Conservation (phyloP, 2,329 filamentous ascomycete genomes). For the Ceratocystis lukuohia region DNA sequence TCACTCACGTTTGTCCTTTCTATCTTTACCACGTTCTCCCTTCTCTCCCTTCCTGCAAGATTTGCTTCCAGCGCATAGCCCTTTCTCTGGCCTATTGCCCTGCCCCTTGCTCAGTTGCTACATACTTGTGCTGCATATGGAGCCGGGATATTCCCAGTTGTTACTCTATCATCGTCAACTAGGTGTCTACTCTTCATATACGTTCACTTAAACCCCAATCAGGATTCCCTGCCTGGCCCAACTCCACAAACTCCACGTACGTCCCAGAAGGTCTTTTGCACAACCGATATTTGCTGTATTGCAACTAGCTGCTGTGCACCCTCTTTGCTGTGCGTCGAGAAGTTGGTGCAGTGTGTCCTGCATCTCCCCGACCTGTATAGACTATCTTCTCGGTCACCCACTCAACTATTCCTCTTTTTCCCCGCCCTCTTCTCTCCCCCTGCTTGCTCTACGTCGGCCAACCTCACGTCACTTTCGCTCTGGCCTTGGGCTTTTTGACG, state of each 20-base stretch:
- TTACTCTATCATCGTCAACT: constrained; percentile 13
- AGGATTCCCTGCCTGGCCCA: constrained; percentile 10
- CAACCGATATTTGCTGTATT: constrained; percentile 9
- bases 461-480: constrained; percentile 7
- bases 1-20: constrained; percentile 11
- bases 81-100: constrained; percentile 18
- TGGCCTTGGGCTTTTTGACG: neutral
- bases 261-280: constrained; percentile 4
- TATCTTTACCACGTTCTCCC: neutral
- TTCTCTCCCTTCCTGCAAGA: constrained; percentile 13
- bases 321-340: neutral
- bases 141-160: constrained; percentile 18
- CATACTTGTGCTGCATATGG: constrained; percentile 14
- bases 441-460: neutral
- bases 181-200: constrained; percentile 12
- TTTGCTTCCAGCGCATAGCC: constrained; percentile 12
- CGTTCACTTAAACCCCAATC: constrained; percentile 16
- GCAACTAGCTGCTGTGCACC: neutral
- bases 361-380: constrained; percentile 1
- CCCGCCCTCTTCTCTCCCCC: neutral
- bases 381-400: neutral
- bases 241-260: constrained; percentile 14
- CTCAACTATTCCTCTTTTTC: neutral
- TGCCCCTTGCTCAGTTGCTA: constrained; percentile 16
- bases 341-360: neutral